phyloP scores from a whole-genome alignment of 2,329 filamentous ascomycete genomes.

The Penicillium corylophilum region DNA sequence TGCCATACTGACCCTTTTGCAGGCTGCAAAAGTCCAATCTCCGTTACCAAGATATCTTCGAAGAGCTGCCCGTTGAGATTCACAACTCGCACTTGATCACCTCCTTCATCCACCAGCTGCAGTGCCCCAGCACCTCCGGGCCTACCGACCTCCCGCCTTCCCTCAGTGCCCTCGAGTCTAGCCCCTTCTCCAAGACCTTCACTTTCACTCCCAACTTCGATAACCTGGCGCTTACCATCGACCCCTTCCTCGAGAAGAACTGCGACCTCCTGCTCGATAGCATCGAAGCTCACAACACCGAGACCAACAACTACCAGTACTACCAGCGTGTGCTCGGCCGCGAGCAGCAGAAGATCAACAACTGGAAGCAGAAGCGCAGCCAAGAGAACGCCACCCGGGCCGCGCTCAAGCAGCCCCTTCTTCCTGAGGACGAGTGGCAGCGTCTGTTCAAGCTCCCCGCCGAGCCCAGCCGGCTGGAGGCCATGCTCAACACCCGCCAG shows the following conservation, averaged over 20 bases:
- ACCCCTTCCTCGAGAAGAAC: constrained; percentile 97
- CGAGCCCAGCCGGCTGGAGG: constrained; percentile 89
- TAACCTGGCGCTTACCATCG: constrained; percentile 85
- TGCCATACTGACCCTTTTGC: neutral
- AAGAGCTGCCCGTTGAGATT: constrained; percentile 83
- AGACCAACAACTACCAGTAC: constrained; percentile 98
- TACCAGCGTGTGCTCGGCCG: constrained; percentile 91
- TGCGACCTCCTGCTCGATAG: constrained; percentile 93
- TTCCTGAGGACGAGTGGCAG: constrained; percentile 98
- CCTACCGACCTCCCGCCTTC: constrained; percentile 75
- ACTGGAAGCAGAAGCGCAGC: constrained; percentile 96
- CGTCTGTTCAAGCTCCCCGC: constrained; percentile 95
- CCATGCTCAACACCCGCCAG: constrained; percentile 91
- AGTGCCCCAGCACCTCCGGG: constrained; percentile 62
- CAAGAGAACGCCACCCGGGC: constrained; percentile 84
- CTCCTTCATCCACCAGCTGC: constrained; percentile 90
- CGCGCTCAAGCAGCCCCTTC: constrained; percentile 80
- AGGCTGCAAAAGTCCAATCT: constrained; percentile 94
- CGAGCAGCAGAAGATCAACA: constrained; percentile 93
- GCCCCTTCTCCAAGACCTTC: constrained; percentile 56
- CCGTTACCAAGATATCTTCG: constrained; percentile 87
- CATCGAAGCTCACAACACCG: constrained; percentile 97
- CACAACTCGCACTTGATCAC: constrained; percentile 98
- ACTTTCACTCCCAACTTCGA: constrained; percentile 87
- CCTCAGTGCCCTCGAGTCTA: constrained; percentile 71